phyloP scores from a whole-genome alignment of 164 flowering plant genomes.

The Protea cynaroides region DNA sequence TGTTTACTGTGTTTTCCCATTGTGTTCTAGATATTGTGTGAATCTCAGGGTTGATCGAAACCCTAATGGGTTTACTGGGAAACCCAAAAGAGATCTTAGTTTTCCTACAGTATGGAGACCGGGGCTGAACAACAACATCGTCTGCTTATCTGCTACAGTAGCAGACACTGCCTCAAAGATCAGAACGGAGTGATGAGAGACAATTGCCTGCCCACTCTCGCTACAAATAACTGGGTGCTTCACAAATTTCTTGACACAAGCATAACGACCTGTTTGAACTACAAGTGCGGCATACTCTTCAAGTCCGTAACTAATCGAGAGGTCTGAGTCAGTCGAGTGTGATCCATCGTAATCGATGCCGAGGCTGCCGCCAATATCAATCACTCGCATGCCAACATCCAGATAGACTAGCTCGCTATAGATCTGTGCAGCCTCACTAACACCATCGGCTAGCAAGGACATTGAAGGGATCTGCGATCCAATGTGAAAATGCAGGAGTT shows the following conservation, averaged over 20 bases:
- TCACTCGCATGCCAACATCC: slow-evolving; percentile 75
- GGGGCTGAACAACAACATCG: slow-evolving; percentile 13
- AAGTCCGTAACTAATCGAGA: slow-evolving; percentile 70
- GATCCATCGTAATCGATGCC: slow-evolving; percentile 97
- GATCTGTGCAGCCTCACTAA: no score
- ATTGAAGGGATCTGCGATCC: no score
- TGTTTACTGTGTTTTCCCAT: no score
- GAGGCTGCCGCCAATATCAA: slow-evolving; percentile 92
- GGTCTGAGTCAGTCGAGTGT: slow-evolving; percentile 61
- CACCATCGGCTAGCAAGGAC: no score
- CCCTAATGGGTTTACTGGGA: no score
- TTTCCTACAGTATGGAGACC: no score
- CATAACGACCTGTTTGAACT: slow-evolving; percentile 51
- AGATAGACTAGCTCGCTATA: slow-evolving; percentile 85
- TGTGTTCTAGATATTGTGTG: no score
- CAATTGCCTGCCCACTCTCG: slow-evolving; percentile 94
- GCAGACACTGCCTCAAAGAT: slow-evolving; percentile 83
- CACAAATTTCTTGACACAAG: slow-evolving; percentile 64
- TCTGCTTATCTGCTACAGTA: slow-evolving; percentile 13
- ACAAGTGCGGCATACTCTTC: slow-evolving; percentile 86
- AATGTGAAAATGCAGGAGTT: no score
- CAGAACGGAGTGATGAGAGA: slow-evolving; percentile 89
- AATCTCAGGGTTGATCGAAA: no score
- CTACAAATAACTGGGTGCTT: slow-evolving; percentile 86
- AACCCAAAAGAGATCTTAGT: no score